Percentiles rank a stretch among this genome's conserved stretches.
Evolutionary conservation across 805 yeast genomes (phyloP).

Genomic region (Metschnikowia peoriensis): DNA sequence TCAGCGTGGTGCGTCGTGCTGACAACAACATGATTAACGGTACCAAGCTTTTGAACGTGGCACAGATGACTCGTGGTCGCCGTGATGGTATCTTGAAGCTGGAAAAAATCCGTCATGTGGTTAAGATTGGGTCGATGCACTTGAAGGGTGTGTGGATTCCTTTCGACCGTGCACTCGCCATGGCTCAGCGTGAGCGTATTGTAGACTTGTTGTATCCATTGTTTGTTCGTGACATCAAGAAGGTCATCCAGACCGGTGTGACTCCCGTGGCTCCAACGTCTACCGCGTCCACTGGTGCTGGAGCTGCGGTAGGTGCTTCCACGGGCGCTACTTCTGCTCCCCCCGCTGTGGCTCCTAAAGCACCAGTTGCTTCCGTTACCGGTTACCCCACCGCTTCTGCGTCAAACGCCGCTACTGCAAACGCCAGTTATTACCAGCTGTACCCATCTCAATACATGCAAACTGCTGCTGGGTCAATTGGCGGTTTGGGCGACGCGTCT

Average conservation of each 20-base stretch:
- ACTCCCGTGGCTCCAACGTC: conserved; percentile 28
- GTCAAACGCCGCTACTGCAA: conserved; percentile 4
- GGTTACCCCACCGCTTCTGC: conserved; percentile 8
- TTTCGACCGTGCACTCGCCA: conserved; percentile 74
- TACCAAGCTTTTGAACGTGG: conserved; percentile 76
- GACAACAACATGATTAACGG: conserved; percentile 87
- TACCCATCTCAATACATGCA: conserved; percentile 18
- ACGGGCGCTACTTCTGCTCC: conserved; percentile 5
- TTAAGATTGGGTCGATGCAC: conserved; percentile 84
- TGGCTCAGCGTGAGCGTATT: conserved; percentile 76
- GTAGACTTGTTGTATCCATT: conserved; percentile 31
- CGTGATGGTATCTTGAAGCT: conserved; percentile 81
- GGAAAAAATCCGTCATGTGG: conserved; percentile 75
- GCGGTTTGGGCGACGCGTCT: conserved; percentile 8
- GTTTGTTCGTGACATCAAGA: conserved; percentile 66
- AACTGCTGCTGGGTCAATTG: conserved; percentile 4
- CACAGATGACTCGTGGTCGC: conserved; percentile 84
- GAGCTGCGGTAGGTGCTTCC: conserved; percentile 1
- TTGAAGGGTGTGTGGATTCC: conserved; percentile 91
- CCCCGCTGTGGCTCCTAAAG: conserved; percentile 9
- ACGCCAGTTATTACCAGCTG: conserved; percentile 18
- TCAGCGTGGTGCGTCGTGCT: conserved; percentile 78
- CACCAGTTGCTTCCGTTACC: conserved; percentile 7
- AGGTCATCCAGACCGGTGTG: conserved; percentile 47
- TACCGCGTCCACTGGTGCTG: conserved; percentile 6